Evolutionary conservation across 2,329 filamentous ascomycete genomes (phyloP).

Genomic region (Fusarium ramigenum): DNA sequence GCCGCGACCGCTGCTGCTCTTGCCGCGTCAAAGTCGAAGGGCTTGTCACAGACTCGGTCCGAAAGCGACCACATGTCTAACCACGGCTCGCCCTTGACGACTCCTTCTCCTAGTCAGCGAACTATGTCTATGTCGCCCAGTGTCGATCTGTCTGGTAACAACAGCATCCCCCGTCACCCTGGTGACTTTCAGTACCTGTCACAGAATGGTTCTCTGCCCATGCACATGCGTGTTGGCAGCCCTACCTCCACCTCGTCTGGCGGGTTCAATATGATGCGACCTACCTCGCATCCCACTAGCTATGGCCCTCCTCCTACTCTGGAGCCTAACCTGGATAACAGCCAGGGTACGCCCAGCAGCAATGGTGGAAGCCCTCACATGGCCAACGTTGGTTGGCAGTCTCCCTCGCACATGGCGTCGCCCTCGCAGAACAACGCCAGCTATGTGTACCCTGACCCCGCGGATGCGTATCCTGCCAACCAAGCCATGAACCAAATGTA

Average conservation of each 20-base stretch:
- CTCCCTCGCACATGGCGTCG: constrained; percentile 78
- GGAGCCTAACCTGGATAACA: constrained; percentile 84
- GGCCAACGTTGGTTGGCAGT: constrained; percentile 83
- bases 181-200: constrained; percentile 77
- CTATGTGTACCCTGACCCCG: constrained; percentile 83
- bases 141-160: constrained; percentile 74
- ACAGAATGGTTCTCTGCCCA: constrained; percentile 79
- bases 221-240: constrained; percentile 81
- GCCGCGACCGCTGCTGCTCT: constrained; percentile 88
- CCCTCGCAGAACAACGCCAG: constrained; percentile 73
- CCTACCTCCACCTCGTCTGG: constrained; percentile 74
- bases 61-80: constrained; percentile 77
- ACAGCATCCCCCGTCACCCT: constrained; percentile 71
- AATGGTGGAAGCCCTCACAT: constrained; percentile 89
- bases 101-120: constrained; percentile 84
- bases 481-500: constrained; percentile 74
- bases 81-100: constrained; percentile 78
- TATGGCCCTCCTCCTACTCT: constrained; percentile 87
- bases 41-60: constrained; percentile 64
- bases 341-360: constrained; percentile 72
- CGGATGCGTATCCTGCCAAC: constrained; percentile 71
- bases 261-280: constrained; percentile 64
- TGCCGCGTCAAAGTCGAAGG: constrained; percentile 61
- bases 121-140: constrained; percentile 82
- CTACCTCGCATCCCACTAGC: constrained; percentile 85